Conservation (phyloP, 2,329 filamentous ascomycete genomes). For the Zymoseptoria pseudotritici region DNA sequence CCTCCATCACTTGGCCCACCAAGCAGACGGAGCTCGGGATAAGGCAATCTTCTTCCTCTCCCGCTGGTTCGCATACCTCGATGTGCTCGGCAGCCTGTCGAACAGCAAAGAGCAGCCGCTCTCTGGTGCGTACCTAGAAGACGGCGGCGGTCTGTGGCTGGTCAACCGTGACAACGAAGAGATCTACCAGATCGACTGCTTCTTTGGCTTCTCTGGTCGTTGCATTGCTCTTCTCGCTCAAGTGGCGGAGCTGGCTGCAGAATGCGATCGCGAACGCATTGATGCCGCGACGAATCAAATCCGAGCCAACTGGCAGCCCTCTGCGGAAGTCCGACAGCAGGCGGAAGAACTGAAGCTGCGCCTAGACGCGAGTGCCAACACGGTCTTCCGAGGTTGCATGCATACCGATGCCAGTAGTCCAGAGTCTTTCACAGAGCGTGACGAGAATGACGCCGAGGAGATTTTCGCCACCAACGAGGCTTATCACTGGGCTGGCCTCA, state of each 20-base stretch:
- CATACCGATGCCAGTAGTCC: conserved; percentile 35
- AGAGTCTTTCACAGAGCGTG: conserved; percentile 24
- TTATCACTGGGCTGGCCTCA: conserved; percentile 70
- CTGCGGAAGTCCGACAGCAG: conserved; percentile 44
- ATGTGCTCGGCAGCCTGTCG: conserved; percentile 66
- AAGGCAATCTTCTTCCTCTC: conserved; percentile 65
- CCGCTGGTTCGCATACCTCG: conserved; percentile 78
- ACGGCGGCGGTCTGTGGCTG: conserved; percentile 29
- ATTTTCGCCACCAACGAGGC: conserved; percentile 67
- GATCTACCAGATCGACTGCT: conserved; percentile 64
- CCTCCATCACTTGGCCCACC: conserved; percentile 39
- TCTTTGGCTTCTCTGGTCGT: conserved; percentile 68
- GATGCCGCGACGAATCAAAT: conserved; percentile 44
- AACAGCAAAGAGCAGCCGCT: conserved; percentile 39
- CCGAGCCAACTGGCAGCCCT: conserved; percentile 51
- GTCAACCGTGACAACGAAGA: conserved; percentile 29
- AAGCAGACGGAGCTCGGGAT: conserved; percentile 37
- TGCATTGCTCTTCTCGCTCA: conserved; percentile 64
- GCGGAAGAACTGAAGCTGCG: conserved; percentile 56
- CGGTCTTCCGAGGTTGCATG: conserved; percentile 37
- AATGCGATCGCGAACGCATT: conserved; percentile 60
- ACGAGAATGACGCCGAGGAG: conserved; percentile 53
- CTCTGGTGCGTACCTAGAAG: conserved; percentile 33
- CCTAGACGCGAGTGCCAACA: conserved; percentile 48
- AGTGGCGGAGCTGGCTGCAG: conserved; percentile 62